Evolutionary conservation across 2,329 filamentous ascomycete species (phyloP).

Genomic region (Diplodia seriata): DNA sequence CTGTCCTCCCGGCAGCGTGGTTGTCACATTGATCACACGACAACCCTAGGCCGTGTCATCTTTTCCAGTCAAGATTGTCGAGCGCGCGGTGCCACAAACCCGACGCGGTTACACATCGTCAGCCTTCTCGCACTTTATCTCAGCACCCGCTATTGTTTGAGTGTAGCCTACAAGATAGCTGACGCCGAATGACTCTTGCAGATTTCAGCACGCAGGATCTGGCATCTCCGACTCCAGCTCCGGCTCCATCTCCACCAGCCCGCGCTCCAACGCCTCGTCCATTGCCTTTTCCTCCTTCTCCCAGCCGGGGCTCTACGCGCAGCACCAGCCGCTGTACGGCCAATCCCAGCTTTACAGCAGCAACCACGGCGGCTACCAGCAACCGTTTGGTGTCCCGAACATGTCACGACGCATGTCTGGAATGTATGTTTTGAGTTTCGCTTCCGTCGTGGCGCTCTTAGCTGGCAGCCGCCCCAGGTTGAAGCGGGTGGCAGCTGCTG

Average conservation of each 20-base stretch:
- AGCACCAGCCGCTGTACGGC: constrained; percentile 44
- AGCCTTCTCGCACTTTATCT: constrained; percentile 33
- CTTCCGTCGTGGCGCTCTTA: constrained; percentile 26
- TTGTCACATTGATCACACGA: constrained; percentile 56
- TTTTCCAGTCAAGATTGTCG: constrained; percentile 47
- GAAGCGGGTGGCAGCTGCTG: constrained; percentile 50
- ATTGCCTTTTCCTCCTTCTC: constrained; percentile 52
- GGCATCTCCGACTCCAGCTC: constrained; percentile 63
- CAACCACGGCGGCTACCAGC: constrained; percentile 44
- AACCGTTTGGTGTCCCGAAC: constrained; percentile 43
- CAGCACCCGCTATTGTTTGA: constrained; percentile 28
- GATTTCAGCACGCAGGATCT: constrained; percentile 33
- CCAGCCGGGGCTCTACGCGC: constrained; percentile 46
- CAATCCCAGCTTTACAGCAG: constrained; percentile 44
- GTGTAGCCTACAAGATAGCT: constrained; percentile 32
- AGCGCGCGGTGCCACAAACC: constrained; percentile 49
- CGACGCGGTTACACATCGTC: constrained; percentile 47
- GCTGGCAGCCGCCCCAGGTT: constrained; percentile 27
- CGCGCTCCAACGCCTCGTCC: constrained; percentile 59
- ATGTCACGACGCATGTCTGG: constrained; percentile 47
- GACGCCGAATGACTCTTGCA: constrained; percentile 27
- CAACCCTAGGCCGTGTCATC: constrained; percentile 45
- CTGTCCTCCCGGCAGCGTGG: constrained; percentile 48
- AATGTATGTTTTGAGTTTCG: constrained; percentile 50
- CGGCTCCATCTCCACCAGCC: constrained; percentile 61